Evolutionary conservation across 306 rosid genomes (phyloP).

Genomic region (Prunus mume): DNA sequence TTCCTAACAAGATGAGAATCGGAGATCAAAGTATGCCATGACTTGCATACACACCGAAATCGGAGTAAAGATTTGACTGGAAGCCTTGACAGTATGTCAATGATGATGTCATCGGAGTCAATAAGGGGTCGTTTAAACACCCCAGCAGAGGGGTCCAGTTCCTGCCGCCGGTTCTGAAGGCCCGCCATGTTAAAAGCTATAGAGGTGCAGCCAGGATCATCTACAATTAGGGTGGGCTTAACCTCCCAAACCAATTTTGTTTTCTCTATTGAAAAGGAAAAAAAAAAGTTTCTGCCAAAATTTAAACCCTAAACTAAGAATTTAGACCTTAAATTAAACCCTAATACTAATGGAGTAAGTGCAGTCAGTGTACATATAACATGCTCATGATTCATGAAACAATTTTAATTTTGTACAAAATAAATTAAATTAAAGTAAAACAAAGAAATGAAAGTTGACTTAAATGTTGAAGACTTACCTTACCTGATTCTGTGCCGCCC

Average conservation of each 20-base stretch:
- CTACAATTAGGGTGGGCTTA: background rate
- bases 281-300: too few species aligned
- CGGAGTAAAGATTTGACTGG: background rate
- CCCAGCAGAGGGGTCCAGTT: background rate
- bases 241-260: background rate
- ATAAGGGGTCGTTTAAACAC: background rate
- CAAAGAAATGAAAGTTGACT: background rate
- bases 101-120: background rate
- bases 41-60: conserved; percentile 9
- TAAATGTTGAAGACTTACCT: too few species aligned
- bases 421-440: background rate
- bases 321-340: background rate
- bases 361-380: background rate
- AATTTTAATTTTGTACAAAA: too few species aligned
- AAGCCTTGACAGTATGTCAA: conserved; percentile 1
- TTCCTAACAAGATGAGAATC: conserved; percentile 6
- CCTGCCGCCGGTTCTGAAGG: background rate
- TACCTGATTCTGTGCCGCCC: too few species aligned
- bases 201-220: background rate
- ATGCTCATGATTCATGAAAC: background rate
- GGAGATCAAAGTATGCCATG: conserved; percentile 3
- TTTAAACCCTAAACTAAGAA: background rate
- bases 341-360: background rate
- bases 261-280: background rate
- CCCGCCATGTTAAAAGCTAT: background rate